phyloP scores from a whole-genome alignment of 352 stramenopile genomes.

The Thalassiosira exigua region DNA sequence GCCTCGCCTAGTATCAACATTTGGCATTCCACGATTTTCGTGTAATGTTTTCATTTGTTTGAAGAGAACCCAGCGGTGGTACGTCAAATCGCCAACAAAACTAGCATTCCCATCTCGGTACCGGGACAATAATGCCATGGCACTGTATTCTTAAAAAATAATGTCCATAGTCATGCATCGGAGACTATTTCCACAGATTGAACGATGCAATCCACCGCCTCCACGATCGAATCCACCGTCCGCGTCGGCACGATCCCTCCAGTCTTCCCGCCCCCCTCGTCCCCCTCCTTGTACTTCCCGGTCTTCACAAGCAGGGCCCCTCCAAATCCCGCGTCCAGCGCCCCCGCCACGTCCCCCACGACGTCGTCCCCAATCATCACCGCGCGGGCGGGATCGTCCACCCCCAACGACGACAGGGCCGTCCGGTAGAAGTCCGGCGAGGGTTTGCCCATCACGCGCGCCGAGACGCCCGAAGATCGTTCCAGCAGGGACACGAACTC shows the following conservation, averaged over 20 bases:
- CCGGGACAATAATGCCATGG: neutral
- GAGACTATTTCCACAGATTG: neutral
- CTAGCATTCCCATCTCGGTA: too few relatives aligned
- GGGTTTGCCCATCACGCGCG: conserved; percentile 67
- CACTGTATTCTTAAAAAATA: neutral
- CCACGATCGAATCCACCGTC: conserved; percentile 42
- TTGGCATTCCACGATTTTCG: too few relatives aligned
- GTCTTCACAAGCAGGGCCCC: conserved; percentile 66
- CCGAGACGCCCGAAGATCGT: conserved; percentile 26
- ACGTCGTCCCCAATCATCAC: conserved; percentile 76
- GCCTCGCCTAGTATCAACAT: too few relatives aligned
- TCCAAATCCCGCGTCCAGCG: conserved; percentile 58
- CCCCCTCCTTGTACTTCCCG: conserved; percentile 64
- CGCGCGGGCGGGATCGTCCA: conserved; percentile 32
- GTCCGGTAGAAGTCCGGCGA: conserved; percentile 56
- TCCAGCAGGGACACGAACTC: conserved; percentile 67
- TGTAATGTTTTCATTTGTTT: too few relatives aligned
- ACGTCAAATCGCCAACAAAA: too few relatives aligned
- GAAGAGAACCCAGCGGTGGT: too few relatives aligned
- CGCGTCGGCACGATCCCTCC: conserved; percentile 27
- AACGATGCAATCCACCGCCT: conserved; percentile 49
- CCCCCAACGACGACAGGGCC: conserved; percentile 42
- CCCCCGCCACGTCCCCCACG: conserved; percentile 60
- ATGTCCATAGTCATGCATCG: neutral
- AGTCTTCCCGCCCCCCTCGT: conserved; percentile 50